Evolutionary conservation across 768 basidiomycete species (phyloP), one percentile per base, ranked within the genome.

Genomic region (Amylocystis lapponica): DNA sequence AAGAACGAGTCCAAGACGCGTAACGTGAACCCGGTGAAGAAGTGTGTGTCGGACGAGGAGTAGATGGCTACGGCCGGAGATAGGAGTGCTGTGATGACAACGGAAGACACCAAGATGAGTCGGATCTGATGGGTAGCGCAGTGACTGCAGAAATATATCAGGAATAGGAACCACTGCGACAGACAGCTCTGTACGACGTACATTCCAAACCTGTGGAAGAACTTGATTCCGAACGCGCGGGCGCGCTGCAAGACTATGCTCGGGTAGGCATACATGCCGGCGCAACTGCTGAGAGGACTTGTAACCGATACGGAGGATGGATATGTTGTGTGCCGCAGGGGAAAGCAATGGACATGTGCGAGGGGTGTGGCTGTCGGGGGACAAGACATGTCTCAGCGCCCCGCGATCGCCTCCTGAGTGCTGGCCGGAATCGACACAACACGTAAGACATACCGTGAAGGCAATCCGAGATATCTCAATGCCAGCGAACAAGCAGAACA

Each of bases 51-150:
- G 1, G 86, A 81, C 1, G 86, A 83, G 19, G 81, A 81, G 60
- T 92, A 91, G 45, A 87, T 74, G 38, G 86, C 79, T 39, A 94
- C 75, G 16, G 91, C 91, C n/a, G 91, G 91, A 52, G 90, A 92
- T 57, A 91, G 86, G 43, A 94, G 77, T 14, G 85, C 85, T 43
- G 89, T 86, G 58, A 93, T 92, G 50, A 93, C 89, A 45, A 91
- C 76, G 39, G 84, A 79, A 17, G 86, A 92, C 48, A 91, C 81
- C 52, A 94, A 75, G 60, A 94, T 88, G 37, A 93, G 80, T 41
- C 88, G 81, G 43, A 89, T 88, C 64, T 92, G 91, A 63, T 92
- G 88, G 2, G 84, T 88, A 49, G 90, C 87, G 56, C 89, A 91
- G 59, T 92, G 89, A 45, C 89, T 92, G 54, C 11, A 47, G 22